Percentiles rank a stretch among this genome's conserved stretches.
phyloP scores from a whole-genome alignment of 2,329 filamentous ascomycete species.

The Trichophaea hybrida region DNA sequence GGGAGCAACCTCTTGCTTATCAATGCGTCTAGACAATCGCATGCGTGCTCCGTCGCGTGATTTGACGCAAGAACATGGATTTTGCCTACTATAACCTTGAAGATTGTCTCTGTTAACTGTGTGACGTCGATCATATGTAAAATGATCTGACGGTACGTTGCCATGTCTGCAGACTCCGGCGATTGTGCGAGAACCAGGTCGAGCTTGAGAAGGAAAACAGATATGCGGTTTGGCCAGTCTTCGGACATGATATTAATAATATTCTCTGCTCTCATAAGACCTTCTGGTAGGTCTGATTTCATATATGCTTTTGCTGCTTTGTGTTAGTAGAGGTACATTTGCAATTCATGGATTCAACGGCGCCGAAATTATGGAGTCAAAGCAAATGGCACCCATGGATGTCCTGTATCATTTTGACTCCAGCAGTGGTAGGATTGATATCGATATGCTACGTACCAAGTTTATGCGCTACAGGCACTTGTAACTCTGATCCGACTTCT shows the following conservation, averaged over 20 bases:
- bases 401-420: too few relatives aligned
- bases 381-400: too few relatives aligned
- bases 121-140: conserved; percentile 46
- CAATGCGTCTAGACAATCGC: conserved; percentile 47
- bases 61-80: conserved; percentile 32
- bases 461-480: conserved; percentile 50
- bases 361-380: too few relatives aligned
- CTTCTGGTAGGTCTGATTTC: conserved; percentile 34
- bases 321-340: conserved; percentile 33
- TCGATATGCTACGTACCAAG: conserved; percentile 30
- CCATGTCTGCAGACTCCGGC: conserved; percentile 6
- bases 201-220: conserved; percentile 11
- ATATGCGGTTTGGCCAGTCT: conserved; percentile 17
- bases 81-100: conserved; percentile 36
- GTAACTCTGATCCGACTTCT: conserved; percentile 47
- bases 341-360: too few relatives aligned
- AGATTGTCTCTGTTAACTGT: conserved; percentile 46
- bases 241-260: conserved; percentile 19
- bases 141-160: conserved; percentile 39
- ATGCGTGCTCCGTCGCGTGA: conserved; percentile 38
- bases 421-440: too few relatives aligned
- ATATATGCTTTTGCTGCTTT: conserved; percentile 55
- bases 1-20: conserved; percentile 43
- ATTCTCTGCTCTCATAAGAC: conserved; percentile 18
- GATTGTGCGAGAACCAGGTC: conserved; percentile 12